Evolutionary conservation across 2,329 filamentous ascomycete genomes (phyloP), one percentile per base, ranked within the genome.

Genomic region (Monosporascus sp.): DNA sequence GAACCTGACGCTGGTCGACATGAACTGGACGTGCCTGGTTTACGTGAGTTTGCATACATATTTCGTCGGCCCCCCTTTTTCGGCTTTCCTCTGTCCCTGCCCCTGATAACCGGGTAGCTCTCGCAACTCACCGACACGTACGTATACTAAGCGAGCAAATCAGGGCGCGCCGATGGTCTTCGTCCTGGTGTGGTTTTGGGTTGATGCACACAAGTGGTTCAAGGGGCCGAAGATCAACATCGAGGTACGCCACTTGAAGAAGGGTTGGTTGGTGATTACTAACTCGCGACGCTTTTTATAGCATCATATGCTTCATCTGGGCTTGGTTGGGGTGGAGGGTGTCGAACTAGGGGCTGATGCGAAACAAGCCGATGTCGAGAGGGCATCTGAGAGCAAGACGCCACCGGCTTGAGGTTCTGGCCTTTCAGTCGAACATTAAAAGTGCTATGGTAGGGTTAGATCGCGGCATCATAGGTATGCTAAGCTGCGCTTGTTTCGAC

Each of bases 21-120:
- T 88, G 85, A 88, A 89, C 63, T 89, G 85, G 81, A 87, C 85
- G 2, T 80, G 74, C 58, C 70, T 88, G 24, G 84, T 87, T 8
- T 88, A 67, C 52, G 65, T 67, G 52, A 59, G 65, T 61, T 35
- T 11, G 17, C 27, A 38, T 31, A 16, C 48, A 19, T 37, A 48
- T 5, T n/a, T 16, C 20, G 17, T 9, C n/a, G 5, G 17, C 35
- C 11, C 43, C 38, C 24, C 11, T 14, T 35, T 5, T 14, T 35
- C 31, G 11, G 31, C 14, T 27, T 27, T 17, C 20, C 22, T 22
- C n/a, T 41, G 20, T 27, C 20, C 4, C 17, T 27, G 11, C 7
- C 19, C 17, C 27, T 9, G 48, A 3, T 26, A 50, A 5, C 24
- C 16, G 8, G 19, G 26, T 14, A n/a, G 16, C 22, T n/a, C 11